Evolutionary conservation across 2,329 filamentous ascomycete genomes (phyloP).

Genomic region (Exophiala sp.): DNA sequence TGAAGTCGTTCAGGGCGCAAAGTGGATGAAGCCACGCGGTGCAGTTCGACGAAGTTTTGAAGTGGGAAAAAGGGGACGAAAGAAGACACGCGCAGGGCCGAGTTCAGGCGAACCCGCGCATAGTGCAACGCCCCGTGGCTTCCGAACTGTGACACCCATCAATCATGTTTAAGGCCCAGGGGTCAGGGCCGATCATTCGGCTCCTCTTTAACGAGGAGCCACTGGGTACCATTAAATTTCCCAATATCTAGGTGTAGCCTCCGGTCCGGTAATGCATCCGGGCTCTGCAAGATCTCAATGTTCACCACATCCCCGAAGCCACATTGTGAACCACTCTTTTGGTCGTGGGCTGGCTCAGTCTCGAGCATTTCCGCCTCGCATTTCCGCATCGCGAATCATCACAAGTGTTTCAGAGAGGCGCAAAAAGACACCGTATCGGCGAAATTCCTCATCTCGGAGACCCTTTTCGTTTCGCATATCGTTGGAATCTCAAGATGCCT

Average conservation of each 20-base stretch:
- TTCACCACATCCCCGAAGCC: too few relatives aligned
- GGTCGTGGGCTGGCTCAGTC: background rate
- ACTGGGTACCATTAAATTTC: background rate
- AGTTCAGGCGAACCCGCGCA: background rate
- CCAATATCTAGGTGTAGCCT: background rate
- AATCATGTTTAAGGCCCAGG: slow-evolving; percentile 1
- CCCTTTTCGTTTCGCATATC: too few relatives aligned
- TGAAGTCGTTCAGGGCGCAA: background rate
- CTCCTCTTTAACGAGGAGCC: background rate
- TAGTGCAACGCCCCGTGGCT: slow-evolving; percentile 1
- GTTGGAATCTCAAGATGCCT: too few relatives aligned
- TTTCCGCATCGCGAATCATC: too few relatives aligned
- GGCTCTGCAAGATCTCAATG: too few relatives aligned
- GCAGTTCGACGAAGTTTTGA: slow-evolving; percentile 1
- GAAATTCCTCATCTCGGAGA: too few relatives aligned
- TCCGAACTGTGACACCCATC: slow-evolving; percentile 11
- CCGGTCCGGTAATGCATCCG: background rate
- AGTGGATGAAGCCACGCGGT: background rate
- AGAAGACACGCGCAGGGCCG: slow-evolving; percentile 9
- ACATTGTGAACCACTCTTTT: background rate
- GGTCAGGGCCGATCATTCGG: background rate
- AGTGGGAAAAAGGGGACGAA: slow-evolving; percentile 10
- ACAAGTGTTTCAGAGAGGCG: too few relatives aligned
- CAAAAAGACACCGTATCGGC: too few relatives aligned
- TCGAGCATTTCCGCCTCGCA: background rate